These are phyloP conservation scores for Plectranthus barbatus DNA, from an alignment of 257 asterid species.

Conservation along the genomic window DNA sequence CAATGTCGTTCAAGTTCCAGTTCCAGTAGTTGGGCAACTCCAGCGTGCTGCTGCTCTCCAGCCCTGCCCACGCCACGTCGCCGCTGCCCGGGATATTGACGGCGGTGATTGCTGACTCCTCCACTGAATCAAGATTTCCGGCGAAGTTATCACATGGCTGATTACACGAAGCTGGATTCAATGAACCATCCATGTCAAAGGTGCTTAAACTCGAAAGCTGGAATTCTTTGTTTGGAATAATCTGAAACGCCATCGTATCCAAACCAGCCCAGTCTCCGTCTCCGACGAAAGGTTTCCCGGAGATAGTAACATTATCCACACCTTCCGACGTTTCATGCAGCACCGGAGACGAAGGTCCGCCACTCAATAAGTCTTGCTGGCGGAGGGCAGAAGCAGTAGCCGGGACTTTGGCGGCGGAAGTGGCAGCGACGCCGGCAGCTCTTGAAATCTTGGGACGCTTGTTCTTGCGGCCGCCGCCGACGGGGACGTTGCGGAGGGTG, in stretches of 20 bases:
- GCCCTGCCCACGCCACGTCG: slow-evolving; percentile 33
- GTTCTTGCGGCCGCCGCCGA: slow-evolving; percentile 64
- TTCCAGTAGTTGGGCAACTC: slow-evolving; percentile 34
- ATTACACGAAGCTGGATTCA: slow-evolving; percentile 17
- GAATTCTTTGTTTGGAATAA: slow-evolving; percentile 11
- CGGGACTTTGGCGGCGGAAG: slow-evolving; percentile 6
- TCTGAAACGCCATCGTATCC: neutral
- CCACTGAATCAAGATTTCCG: slow-evolving; percentile 31
- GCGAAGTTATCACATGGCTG: slow-evolving; percentile 16
- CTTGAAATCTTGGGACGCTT: slow-evolving; percentile 40
- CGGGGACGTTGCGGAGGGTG: no score
- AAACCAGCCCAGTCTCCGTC: neutral
- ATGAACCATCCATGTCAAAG: slow-evolving; percentile 20
- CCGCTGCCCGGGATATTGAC: slow-evolving; percentile 23
- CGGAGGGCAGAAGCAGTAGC: neutral
- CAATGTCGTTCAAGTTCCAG: slow-evolving; percentile 42
- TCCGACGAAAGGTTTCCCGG: neutral
- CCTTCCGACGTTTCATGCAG: slow-evolving; percentile 15
- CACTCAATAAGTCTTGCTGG: neutral
- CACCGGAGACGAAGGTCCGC: slow-evolving; percentile 20
- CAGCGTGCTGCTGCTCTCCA: slow-evolving; percentile 12
- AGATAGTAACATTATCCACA: neutral
- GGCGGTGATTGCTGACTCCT: slow-evolving; percentile 36
- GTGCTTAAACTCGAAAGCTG: slow-evolving; percentile 26
- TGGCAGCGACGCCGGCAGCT: neutral